Evolutionary conservation across 2,329 filamentous ascomycete genomes (phyloP), one percentile per base, ranked within the genome.

Genomic region (Ceratocystis lukuohia): DNA sequence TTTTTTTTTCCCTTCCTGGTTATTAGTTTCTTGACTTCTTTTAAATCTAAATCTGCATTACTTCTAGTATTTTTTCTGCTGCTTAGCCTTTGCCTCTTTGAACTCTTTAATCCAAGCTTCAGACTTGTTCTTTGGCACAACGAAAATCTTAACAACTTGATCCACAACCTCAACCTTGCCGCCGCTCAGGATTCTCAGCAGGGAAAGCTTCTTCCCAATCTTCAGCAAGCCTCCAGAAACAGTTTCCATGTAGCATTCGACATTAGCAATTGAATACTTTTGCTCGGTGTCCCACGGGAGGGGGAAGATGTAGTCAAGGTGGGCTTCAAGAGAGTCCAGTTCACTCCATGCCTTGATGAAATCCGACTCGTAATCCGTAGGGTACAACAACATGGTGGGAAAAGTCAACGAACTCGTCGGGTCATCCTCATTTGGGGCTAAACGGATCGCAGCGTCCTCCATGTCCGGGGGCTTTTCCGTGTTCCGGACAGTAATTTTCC

Each of bases 191-290:
- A 93, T 82, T 77, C 91, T 89, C 63, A 91, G 75, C 70, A 97
- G 75, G 22, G 84, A 79, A 69, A 94, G 81, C 73, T 93, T 94
- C 82, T 89, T 92, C 61, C 94, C 93, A 25, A 92, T 86, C 78
- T 96, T 96, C 72, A 96, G 84, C 71, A 99, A 75, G 0, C 92
- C 91, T 0, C 91, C 91, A 0, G 80, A 78, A 3, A 77, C 76
- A 0, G 91, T 97, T 78, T 96, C 91, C 79, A 96, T 88, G 75
- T 90, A 97, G 72, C 90, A 94, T 71, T 96, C 91, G 3, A 96
- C 89, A 0, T 76, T 79, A 0, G 79, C 79, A 0, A 80, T 71
- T 0, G 78, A 82, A 75, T 96, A 96, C 71, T 85, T 85, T 1
- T 80, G 76, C 68, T 81, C 77, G 17, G 75, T 72, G 71, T 97